Conservation (phyloP, 116 monocot genomes). For the Zostera marina region DNA sequence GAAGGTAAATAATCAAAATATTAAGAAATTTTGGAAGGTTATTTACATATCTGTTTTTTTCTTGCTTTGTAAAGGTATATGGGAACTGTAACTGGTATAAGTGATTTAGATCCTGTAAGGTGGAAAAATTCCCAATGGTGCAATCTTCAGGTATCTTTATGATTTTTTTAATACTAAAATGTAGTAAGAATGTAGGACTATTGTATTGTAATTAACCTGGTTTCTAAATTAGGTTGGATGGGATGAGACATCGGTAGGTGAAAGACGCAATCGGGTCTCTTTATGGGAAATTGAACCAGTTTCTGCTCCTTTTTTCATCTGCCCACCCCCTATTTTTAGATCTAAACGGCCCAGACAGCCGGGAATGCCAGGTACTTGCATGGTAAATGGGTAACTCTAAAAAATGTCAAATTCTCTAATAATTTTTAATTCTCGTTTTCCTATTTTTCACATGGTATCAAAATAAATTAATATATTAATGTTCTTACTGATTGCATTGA, state of each 20-base stretch:
- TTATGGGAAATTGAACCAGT: slow-evolving; percentile 96
- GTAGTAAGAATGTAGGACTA: too few relatives aligned
- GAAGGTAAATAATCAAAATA: slow-evolving; percentile 4
- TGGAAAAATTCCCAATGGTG: slow-evolving; percentile 96
- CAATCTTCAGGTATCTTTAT: slow-evolving; percentile 50
- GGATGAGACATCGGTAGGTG: slow-evolving; percentile 84
- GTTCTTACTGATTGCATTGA: background rate
- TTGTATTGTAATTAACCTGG: background rate
- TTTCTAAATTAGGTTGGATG: slow-evolving; percentile 52
- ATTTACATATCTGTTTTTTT: background rate
- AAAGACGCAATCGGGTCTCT: slow-evolving; percentile 72
- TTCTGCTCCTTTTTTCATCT: slow-evolving; percentile 69
- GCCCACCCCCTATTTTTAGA: slow-evolving; percentile 77
- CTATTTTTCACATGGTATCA: background rate
- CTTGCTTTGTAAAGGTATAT: slow-evolving; percentile 22
- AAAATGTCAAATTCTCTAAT: too few relatives aligned
- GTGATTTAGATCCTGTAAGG: slow-evolving; percentile 65
- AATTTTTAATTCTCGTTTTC: background rate
- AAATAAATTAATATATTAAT: background rate
- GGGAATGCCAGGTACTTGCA: slow-evolving; percentile 25
- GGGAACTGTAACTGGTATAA: slow-evolving; percentile 73
- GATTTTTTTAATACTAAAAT: background rate
- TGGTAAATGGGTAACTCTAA: too few relatives aligned
- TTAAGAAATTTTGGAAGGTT: background rate
- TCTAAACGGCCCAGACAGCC: slow-evolving; percentile 59